These are phyloP conservation scores for Sophora flavescens DNA, from an alignment of 306 rosid species.

Conservation along the genomic window DNA sequence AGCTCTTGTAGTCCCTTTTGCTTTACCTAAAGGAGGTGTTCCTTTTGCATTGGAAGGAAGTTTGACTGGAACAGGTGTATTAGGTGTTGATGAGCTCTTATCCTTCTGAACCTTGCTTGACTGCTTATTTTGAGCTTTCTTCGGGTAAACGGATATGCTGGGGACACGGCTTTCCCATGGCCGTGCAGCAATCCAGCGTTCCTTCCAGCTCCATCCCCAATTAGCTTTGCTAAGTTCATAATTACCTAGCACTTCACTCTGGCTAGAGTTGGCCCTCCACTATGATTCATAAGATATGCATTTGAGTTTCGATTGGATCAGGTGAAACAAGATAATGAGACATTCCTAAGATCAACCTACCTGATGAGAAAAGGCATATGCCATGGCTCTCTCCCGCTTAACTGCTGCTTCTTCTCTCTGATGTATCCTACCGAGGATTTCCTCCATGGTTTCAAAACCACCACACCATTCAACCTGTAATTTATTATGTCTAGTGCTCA, in stretches of 20 bases:
- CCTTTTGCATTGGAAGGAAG: constrained; percentile 57
- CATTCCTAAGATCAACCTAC: constrained; percentile 52
- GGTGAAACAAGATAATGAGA: constrained; percentile 23
- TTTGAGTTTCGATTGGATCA: constrained; percentile 41
- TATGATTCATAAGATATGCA: constrained; percentile 52
- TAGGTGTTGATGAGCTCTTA: constrained; percentile 56
- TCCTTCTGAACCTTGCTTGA: constrained; percentile 65
- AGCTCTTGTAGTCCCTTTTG: constrained; percentile 61
- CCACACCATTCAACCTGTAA: constrained; percentile 86
- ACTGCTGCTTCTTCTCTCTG: constrained; percentile 96
- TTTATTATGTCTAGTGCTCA: constrained; percentile 41
- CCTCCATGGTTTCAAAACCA: constrained; percentile 91
- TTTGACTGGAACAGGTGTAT: constrained; percentile 54
- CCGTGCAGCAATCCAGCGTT: constrained; percentile 96
- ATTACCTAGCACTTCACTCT: constrained; percentile 73
- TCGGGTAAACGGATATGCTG: constrained; percentile 51
- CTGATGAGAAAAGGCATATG: constrained; percentile 99
- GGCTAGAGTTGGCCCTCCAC: constrained; percentile 97
- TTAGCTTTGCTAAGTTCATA: constrained; percentile 78
- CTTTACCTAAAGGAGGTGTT: constrained; percentile 54
- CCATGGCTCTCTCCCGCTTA: constrained; percentile 93
- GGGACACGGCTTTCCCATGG: constrained; percentile 96
- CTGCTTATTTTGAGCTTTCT: constrained; percentile 62
- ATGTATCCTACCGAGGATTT: constrained; percentile 74
- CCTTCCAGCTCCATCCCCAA: constrained; percentile 99